Evolutionary conservation across 169 alveolate genomes (phyloP).

Genomic region (Plasmodium falciparum): DNA sequence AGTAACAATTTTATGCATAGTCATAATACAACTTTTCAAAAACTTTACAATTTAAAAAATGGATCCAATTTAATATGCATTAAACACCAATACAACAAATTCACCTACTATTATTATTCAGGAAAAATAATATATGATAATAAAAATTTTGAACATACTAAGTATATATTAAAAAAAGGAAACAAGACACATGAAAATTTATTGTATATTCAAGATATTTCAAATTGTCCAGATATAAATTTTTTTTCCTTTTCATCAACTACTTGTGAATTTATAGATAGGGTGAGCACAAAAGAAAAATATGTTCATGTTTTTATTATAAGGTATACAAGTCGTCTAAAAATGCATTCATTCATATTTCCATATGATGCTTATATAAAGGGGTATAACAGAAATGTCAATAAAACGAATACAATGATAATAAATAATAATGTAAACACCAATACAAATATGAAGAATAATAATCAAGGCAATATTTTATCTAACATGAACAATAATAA

Average conservation of each 20-base stretch:
- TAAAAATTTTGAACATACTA: background rate
- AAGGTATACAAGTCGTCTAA: conserved; percentile 11
- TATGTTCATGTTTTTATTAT: background rate
- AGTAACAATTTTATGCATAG: too few relatives aligned
- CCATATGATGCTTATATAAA: background rate
- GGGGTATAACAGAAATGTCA: too few relatives aligned
- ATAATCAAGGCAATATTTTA: too few relatives aligned
- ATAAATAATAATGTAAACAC: too few relatives aligned
- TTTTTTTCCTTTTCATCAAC: conserved; percentile 16
- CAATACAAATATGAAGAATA: too few relatives aligned
- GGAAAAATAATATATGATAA: conserved; percentile 38
- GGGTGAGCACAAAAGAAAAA: background rate
- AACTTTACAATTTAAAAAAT: conserved; percentile 29
- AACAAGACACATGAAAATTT: conserved; percentile 16
- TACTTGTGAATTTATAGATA: conserved; percentile 5
- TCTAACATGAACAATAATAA: too few relatives aligned
- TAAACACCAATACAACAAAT: background rate
- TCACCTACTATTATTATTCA: background rate
- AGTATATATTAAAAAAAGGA: conserved; percentile 32
- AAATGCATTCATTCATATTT: background rate
- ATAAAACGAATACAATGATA: too few relatives aligned
- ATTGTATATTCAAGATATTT: conserved; percentile 14
- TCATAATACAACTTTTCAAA: conserved; percentile 1
- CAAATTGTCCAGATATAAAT: background rate
- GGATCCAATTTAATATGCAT: conserved; percentile 54